phyloP scores from a whole-genome alignment of 2,329 filamentous ascomycete species.

The Neonectria magnoliae region DNA sequence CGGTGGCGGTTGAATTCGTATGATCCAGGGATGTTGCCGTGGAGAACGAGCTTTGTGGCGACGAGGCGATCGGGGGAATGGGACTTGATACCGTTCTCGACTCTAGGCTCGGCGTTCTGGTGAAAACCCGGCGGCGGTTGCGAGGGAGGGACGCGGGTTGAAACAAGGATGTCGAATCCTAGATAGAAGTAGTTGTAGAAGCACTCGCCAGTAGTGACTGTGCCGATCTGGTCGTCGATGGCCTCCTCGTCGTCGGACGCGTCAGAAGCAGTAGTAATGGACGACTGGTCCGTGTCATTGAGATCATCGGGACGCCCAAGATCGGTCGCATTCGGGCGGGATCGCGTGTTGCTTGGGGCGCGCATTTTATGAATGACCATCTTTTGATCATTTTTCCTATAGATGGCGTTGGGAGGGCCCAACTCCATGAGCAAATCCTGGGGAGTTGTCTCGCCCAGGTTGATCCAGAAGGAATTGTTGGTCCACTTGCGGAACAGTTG shows the following conservation, averaged over 20 bases:
- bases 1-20: constrained; percentile 97
- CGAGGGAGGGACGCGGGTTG: constrained; percentile 74
- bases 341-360: constrained; percentile 61
- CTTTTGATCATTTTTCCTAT: constrained; percentile 88
- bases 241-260: constrained; percentile 69
- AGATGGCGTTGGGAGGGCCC: constrained; percentile 92
- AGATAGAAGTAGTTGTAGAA: constrained; percentile 99
- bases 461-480: constrained; percentile 73
- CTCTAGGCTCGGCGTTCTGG: constrained; percentile 34
- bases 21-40: constrained; percentile 93
- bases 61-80: constrained; percentile 73
- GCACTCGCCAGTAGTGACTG: constrained; percentile 73
- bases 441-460: constrained; percentile 85
- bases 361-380: constrained; percentile 84
- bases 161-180: constrained; percentile 94
- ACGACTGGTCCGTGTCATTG: constrained; percentile 80
- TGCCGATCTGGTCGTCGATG: constrained; percentile 64
- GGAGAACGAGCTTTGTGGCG: constrained; percentile 90
- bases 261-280: constrained; percentile 75
- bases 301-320: constrained; percentile 63
- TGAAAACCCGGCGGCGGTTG: constrained; percentile 61
- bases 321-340: constrained; percentile 56
- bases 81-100: constrained; percentile 49
- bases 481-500: constrained; percentile 80
- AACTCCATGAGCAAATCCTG: constrained; percentile 92